Percentiles rank a stretch among this genome's conserved stretches.
Evolutionary conservation across 2,329 filamentous ascomycete species (phyloP).

Genomic region (Apiospora arundinis): DNA sequence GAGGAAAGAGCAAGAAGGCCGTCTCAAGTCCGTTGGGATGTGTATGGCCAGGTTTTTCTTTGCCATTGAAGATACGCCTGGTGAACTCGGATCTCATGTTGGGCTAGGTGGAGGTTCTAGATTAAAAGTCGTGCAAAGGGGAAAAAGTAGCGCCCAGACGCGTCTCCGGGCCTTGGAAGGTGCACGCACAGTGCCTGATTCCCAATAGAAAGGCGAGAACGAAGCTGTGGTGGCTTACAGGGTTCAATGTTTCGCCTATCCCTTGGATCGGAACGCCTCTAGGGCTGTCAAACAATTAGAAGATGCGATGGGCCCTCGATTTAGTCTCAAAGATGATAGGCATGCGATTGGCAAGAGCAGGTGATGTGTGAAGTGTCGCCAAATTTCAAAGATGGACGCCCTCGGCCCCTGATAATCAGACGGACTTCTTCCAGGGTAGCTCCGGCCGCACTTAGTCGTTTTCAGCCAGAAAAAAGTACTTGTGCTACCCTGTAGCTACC

Average conservation of each 20-base stretch:
- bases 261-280: not conserved
- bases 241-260: constrained; percentile 5
- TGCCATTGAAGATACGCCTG: constrained; percentile 12
- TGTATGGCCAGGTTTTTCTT: not conserved
- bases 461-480: not conserved
- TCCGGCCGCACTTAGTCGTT: constrained; percentile 13
- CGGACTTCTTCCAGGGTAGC: constrained; percentile 16
- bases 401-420: constrained; percentile 7
- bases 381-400: not conserved
- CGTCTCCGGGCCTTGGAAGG: not conserved
- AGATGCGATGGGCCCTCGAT: not conserved
- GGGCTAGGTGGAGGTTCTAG: not conserved
- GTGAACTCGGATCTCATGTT: constrained; percentile 14
- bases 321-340: not conserved
- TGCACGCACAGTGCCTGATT: not conserved
- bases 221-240: constrained; percentile 1
- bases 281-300: not conserved
- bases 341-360: not conserved
- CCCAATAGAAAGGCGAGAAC: not conserved
- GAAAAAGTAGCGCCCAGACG: not conserved
- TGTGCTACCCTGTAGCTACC: constrained; percentile 5
- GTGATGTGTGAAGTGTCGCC: not conserved
- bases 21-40: not conserved
- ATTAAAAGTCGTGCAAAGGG: not conserved
- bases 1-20: constrained; percentile 2